Evolutionary conservation across 495 filamentous ascomycete species (phyloP).

Genomic region (Penicillium odoratum): DNA sequence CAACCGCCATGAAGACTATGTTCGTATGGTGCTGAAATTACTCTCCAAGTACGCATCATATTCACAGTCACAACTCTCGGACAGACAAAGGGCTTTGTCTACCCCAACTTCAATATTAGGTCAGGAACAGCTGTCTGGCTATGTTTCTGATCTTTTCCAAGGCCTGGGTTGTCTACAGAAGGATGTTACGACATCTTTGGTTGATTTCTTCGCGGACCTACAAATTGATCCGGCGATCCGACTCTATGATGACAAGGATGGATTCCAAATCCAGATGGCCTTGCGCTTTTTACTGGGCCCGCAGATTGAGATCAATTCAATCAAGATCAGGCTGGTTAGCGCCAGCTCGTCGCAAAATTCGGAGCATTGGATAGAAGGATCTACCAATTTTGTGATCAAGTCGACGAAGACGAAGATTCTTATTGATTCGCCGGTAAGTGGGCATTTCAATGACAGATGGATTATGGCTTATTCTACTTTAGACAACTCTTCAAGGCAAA

Average conservation of each 20-base stretch:
- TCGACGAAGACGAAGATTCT: slow-evolving; percentile 40
- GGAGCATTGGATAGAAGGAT: slow-evolving; percentile 46
- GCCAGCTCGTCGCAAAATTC: slow-evolving; percentile 33
- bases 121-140: slow-evolving; percentile 58
- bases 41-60: slow-evolving; percentile 66
- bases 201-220: slow-evolving; percentile 71
- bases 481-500: slow-evolving; percentile 68
- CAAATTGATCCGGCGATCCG: slow-evolving; percentile 66
- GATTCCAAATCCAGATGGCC: slow-evolving; percentile 70
- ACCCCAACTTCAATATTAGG: slow-evolving; percentile 40
- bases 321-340: slow-evolving; percentile 63
- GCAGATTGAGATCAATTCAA: slow-evolving; percentile 62
- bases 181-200: slow-evolving; percentile 65
- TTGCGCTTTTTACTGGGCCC: slow-evolving; percentile 73
- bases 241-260: slow-evolving; percentile 72
- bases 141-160: slow-evolving; percentile 64
- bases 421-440: slow-evolving; percentile 40
- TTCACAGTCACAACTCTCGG: slow-evolving; percentile 34
- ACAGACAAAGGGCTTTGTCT: slow-evolving; percentile 35
- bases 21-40: slow-evolving; percentile 70
- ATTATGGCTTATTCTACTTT: slow-evolving; percentile 25
- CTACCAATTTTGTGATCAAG: slow-evolving; percentile 34
- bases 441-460: not conserved
- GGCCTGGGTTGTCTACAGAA: slow-evolving; percentile 63
- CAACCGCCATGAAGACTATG: slow-evolving; percentile 74